These are phyloP conservation scores for Dictyophora rubrovolvata DNA, from an alignment of 768 basidiomycete species.

Conservation along the genomic window DNA sequence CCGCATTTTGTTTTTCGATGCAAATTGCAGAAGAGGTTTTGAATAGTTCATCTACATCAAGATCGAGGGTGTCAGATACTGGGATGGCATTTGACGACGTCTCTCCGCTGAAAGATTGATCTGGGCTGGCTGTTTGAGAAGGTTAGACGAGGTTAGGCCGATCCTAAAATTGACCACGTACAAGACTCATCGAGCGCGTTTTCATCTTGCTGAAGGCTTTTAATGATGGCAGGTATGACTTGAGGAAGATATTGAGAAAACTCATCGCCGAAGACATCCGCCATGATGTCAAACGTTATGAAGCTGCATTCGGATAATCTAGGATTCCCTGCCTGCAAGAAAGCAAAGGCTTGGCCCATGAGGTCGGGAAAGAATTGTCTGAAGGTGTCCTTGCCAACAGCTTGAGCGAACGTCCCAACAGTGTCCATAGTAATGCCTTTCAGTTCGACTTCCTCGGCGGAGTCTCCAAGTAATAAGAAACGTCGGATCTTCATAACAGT, in stretches of 20 bases:
- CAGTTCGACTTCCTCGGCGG: conserved; percentile 88
- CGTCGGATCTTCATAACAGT: conserved; percentile 83
- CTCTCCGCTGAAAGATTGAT: conserved; percentile 62
- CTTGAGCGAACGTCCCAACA: conserved; percentile 96
- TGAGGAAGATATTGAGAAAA: conserved; percentile 80
- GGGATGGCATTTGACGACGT: conserved; percentile 63
- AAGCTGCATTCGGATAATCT: conserved; percentile 91
- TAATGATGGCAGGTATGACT: conserved; percentile 78
- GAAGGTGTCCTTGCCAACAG: conserved; percentile 90
- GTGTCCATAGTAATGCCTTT: conserved; percentile 98
- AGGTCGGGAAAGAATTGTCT: conserved; percentile 90
- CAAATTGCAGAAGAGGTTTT: conserved; percentile 94
- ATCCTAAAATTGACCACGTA: conserved; percentile 15
- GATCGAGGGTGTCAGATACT: conserved; percentile 43
- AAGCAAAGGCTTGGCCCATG: conserved; percentile 93
- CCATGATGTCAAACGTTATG: conserved; percentile 98
- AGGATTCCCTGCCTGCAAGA: conserved; percentile 76
- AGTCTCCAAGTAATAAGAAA: conserved; percentile 75
- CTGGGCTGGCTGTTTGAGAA: conserved; percentile 19
- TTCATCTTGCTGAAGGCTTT: conserved; percentile 76
- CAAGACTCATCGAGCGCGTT: conserved; percentile 45
- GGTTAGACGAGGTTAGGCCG: background rate
- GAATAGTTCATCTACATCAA: conserved; percentile 78
- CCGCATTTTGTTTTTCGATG: conserved; percentile 98
- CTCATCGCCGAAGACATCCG: conserved; percentile 91